Percentiles rank a stretch among this genome's conserved stretches.
Conservation (phyloP, 768 basidiomycete genomes). For the Thelephora ganbajun region DNA sequence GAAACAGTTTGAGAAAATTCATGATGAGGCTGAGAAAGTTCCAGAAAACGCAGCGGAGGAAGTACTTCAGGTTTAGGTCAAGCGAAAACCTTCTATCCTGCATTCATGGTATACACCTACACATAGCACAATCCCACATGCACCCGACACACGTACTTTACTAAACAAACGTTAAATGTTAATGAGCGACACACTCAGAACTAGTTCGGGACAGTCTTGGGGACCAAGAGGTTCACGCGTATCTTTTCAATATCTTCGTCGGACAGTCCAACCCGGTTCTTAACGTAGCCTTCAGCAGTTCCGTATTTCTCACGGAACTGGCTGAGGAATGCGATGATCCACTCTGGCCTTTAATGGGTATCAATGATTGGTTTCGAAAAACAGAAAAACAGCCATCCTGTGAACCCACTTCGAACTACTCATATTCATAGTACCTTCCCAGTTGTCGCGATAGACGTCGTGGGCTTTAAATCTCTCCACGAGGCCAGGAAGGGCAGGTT, state of each 20-base stretch:
- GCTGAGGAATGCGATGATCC: conserved; percentile 19
- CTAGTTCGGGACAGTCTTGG: neutral
- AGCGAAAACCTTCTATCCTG: too few relatives aligned
- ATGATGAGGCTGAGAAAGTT: conserved; percentile 8
- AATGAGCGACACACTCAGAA: too few relatives aligned
- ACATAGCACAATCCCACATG: too few relatives aligned
- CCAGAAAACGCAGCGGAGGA: conserved; percentile 4
- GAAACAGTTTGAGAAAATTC: conserved; percentile 9
- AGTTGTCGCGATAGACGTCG: conserved; percentile 19
- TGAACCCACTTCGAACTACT: conserved; percentile 17
- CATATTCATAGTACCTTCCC: conserved; percentile 22
- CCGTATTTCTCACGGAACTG: conserved; percentile 23
- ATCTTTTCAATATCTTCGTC: conserved; percentile 17
- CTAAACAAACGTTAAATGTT: too few relatives aligned
- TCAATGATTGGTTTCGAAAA: too few relatives aligned
- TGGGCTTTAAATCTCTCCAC: conserved; percentile 18
- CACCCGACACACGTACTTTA: too few relatives aligned
- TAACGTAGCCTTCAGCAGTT: conserved; percentile 22
- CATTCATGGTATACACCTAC: too few relatives aligned
- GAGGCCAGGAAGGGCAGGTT: conserved; percentile 19
- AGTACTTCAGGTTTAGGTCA: neutral
- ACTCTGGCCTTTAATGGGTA: conserved; percentile 18
- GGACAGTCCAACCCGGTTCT: conserved; percentile 16
- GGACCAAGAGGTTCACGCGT: conserved; percentile 8
- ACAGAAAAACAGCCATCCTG: neutral